Base-by-base conservation (phyloP, 108 stramenopile species). In the Fistulifera solaris region DNA sequence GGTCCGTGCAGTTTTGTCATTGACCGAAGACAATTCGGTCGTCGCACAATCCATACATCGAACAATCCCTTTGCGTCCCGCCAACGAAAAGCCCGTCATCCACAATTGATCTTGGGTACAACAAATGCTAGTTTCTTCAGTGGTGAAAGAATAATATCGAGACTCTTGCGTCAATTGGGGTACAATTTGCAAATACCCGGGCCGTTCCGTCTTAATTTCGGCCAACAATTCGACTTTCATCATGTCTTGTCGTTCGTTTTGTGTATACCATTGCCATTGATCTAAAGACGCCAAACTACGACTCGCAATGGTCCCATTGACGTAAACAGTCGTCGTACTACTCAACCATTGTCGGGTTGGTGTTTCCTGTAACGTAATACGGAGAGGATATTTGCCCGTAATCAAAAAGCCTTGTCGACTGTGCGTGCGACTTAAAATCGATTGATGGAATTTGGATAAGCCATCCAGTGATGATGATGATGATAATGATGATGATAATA, bases 41-140 rank as follows among this genome's bases (percentile, higher is more conserved):
- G 72, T 63, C 10, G 69, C 57, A 0, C 73, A 58, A 57, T 93
- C 84, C 15, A 93, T 53, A 5, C 68, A 72, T 26, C 75, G 64
- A 22, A 93, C 40, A 27, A 68, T 56, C 31, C 91, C 91, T 26
- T 71, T 56, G n/a, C 64, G 71, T 48, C 79, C 75, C 23, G 83
- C 67, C 6, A 93, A 63, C 6, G 83, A 78, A 70, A 93, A 93
- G 28, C 84, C 84, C 1, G 86, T 88, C 17, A 88, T 72, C 87
- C 85, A 93, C 31, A 93, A 47, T 35, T 79, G 73, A 54, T 89
- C 83, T 12, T 54, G 44, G 7, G 22, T 27, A 23, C 50, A 27
- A n/a, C 23, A 6, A 2, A 22, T 23, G 6, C 23, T 17, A 4
- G 4, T 45, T 11, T 19, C 19, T 21, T 19, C 7, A 45, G 21